Evolutionary conservation across 2,329 filamentous ascomycete species (phyloP).

Genomic region (Hypoxylon sp.): DNA sequence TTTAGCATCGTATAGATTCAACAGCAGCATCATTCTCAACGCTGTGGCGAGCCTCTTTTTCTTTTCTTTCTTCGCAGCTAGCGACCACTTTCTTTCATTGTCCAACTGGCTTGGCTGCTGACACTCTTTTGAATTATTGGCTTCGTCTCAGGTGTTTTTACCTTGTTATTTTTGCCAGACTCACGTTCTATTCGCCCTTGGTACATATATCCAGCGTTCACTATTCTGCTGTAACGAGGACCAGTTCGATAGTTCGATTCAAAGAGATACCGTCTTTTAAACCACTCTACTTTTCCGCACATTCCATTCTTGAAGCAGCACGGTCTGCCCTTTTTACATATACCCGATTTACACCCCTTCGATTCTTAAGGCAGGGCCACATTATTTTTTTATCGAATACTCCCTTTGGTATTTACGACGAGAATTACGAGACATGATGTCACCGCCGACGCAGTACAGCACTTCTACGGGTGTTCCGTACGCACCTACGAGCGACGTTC

Average conservation of each 20-base stretch:
- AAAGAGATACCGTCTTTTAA: slow-evolving; percentile 29
- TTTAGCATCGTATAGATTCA: slow-evolving; percentile 45
- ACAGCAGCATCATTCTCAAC: slow-evolving; percentile 43
- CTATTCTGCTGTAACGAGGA: slow-evolving; percentile 39
- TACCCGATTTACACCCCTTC: slow-evolving; percentile 41
- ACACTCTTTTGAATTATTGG: slow-evolving; percentile 58
- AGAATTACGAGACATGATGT: slow-evolving; percentile 52
- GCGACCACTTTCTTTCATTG: slow-evolving; percentile 52
- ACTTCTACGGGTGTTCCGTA: slow-evolving; percentile 54
- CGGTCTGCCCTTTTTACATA: slow-evolving; percentile 50
- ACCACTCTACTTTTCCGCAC: slow-evolving; percentile 34
- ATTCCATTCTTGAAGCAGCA: slow-evolving; percentile 57
- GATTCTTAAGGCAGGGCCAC: slow-evolving; percentile 49
- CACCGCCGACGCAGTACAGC: slow-evolving; percentile 58
- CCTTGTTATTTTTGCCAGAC: slow-evolving; percentile 43
- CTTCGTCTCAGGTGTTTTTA: slow-evolving; percentile 50
- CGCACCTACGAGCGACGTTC: slow-evolving; percentile 60
- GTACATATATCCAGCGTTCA: slow-evolving; percentile 35
- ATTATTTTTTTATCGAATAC: slow-evolving; percentile 20
- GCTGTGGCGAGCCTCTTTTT: slow-evolving; percentile 47
- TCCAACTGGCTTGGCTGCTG: slow-evolving; percentile 67
- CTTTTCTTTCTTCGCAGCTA: slow-evolving; percentile 55
- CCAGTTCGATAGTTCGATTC: slow-evolving; percentile 27
- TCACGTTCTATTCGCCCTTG: slow-evolving; percentile 44
- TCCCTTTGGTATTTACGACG: slow-evolving; percentile 14